These are phyloP conservation scores for Theobroma grandiflorum DNA, from an alignment of 441 rosid genomes.

Conservation along the genomic window DNA sequence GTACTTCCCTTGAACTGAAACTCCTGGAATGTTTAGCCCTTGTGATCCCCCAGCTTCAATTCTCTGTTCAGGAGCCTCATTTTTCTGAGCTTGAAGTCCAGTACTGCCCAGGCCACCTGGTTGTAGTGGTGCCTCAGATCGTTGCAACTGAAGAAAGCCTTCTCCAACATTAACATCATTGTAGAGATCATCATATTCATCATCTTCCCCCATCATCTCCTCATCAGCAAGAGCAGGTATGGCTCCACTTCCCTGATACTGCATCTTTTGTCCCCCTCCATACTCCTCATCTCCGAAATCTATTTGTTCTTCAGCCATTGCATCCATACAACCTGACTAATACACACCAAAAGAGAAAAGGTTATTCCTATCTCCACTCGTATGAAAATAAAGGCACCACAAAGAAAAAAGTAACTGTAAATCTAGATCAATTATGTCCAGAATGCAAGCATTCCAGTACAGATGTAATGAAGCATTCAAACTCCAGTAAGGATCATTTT, in stretches of 20 bases:
- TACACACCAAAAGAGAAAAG: background rate
- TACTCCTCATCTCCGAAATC: conserved; percentile 55
- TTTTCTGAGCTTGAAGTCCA: conserved; percentile 51
- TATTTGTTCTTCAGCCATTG: conserved; percentile 28
- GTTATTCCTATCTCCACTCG: background rate
- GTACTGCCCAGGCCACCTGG: conserved; percentile 47
- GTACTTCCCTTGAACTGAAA: conserved; percentile 56
- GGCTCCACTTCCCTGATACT: conserved; percentile 86
- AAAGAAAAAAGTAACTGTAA: background rate
- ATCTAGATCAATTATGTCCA: background rate
- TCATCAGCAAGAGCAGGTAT: conserved; percentile 96
- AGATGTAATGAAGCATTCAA: background rate
- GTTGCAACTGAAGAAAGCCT: conserved; percentile 78
- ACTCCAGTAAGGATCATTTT: background rate
- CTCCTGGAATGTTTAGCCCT: conserved; percentile 44
- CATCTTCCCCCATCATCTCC: conserved; percentile 90
- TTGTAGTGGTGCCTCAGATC: conserved; percentile 51
- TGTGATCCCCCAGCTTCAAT: conserved; percentile 45
- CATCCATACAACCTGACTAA: conserved; percentile 8
- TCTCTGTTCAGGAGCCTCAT: conserved; percentile 52
- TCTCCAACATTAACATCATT: conserved; percentile 97
- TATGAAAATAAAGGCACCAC: background rate
- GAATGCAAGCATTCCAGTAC: conserved; percentile 6
- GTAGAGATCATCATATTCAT: conserved; percentile 94
- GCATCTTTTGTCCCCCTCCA: conserved; percentile 71